A percentile compares a stretch with the other conserved stretches of the same genome.
phyloP scores from a whole-genome alignment of 2,329 filamentous ascomycete species.

The Malbranchea cinnamomea region DNA sequence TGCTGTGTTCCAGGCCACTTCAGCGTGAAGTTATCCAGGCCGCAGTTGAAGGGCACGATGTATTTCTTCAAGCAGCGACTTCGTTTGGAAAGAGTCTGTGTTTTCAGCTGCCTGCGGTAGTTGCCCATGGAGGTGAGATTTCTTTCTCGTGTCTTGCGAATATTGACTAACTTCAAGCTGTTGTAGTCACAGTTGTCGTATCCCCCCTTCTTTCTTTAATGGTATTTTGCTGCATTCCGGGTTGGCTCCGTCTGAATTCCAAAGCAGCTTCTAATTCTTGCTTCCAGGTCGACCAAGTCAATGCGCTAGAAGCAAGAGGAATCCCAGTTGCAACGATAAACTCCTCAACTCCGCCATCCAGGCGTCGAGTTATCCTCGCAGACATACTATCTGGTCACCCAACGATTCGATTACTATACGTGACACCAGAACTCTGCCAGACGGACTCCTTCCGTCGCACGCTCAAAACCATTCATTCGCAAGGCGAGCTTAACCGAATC shows the following conservation, averaged over 20 bases:
- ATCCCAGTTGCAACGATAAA: slow-evolving; percentile 79
- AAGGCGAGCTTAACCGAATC: slow-evolving; percentile 72
- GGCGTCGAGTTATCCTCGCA: slow-evolving; percentile 54
- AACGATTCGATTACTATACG: slow-evolving; percentile 68
- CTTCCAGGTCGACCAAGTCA: slow-evolving; percentile 94
- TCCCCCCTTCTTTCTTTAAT: slow-evolving; percentile 82
- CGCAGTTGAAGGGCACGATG: slow-evolving; percentile 69
- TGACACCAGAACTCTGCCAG: slow-evolving; percentile 81
- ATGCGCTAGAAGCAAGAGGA: slow-evolving; percentile 55
- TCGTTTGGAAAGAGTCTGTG: slow-evolving; percentile 88
- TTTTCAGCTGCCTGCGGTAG: slow-evolving; percentile 84
- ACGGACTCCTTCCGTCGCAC: slow-evolving; percentile 61
- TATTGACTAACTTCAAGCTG: slow-evolving; percentile 29
- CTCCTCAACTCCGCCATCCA: slow-evolving; percentile 54
- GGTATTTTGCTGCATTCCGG: slow-evolving; percentile 32
- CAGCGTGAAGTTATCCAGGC: slow-evolving; percentile 80
- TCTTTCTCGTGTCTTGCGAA: background rate
- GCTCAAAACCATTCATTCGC: slow-evolving; percentile 57
- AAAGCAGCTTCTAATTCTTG: too few relatives aligned
- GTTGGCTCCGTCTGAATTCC: slow-evolving; percentile 34
- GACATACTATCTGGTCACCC: slow-evolving; percentile 85
- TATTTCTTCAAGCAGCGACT: slow-evolving; percentile 69
- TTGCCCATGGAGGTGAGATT: slow-evolving; percentile 63
- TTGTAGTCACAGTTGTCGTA: slow-evolving; percentile 69
- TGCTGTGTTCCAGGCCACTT: slow-evolving; percentile 43